Percentiles rank a stretch among this genome's conserved stretches.
Conservation (phyloP, 352 stramenopile genomes). For the Phytophthora capsici region DNA sequence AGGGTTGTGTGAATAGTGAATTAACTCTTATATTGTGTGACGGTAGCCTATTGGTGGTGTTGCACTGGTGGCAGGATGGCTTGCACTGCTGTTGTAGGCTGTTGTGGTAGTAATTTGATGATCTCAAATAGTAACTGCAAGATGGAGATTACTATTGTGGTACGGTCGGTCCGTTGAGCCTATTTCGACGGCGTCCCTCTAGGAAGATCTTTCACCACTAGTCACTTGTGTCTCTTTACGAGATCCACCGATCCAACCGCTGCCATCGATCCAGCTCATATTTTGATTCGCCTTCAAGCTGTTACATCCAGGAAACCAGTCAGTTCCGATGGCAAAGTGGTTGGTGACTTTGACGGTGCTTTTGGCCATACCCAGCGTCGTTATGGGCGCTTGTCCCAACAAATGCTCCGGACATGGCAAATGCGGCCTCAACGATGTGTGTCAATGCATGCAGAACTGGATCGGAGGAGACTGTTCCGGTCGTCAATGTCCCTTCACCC, state of each 20-base stretch:
- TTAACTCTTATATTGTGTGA: conserved; percentile 2
- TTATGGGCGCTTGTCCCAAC: conserved; percentile 58
- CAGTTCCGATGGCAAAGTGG: conserved; percentile 36
- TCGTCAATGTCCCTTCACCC: conserved; percentile 51
- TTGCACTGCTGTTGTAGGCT: conserved; percentile 68
- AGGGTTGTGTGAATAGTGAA: neutral
- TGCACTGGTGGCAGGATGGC: conserved; percentile 73
- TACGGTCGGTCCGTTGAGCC: too few species aligned
- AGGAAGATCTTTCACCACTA: conserved; percentile 20
- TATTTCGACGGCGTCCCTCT: neutral
- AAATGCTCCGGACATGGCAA: conserved; percentile 67
- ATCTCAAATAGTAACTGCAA: too few species aligned
- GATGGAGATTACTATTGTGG: too few species aligned
- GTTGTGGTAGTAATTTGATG: neutral
- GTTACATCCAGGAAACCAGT: neutral
- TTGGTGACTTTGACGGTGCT: conserved; percentile 54
- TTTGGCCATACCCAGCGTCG: conserved; percentile 30
- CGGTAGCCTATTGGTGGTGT: conserved; percentile 70
- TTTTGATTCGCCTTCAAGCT: conserved; percentile 28
- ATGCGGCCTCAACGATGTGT: conserved; percentile 68
- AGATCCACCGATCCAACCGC: conserved; percentile 8
- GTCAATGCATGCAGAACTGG: conserved; percentile 68
- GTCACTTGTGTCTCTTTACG: conserved; percentile 17
- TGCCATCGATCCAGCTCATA: conserved; percentile 5
- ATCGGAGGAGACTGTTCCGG: conserved; percentile 67